Evolutionary conservation across 2,329 filamentous ascomycete genomes (phyloP), one percentile per base, ranked within the genome.

Genomic region (Cytospora chrysosperma): DNA sequence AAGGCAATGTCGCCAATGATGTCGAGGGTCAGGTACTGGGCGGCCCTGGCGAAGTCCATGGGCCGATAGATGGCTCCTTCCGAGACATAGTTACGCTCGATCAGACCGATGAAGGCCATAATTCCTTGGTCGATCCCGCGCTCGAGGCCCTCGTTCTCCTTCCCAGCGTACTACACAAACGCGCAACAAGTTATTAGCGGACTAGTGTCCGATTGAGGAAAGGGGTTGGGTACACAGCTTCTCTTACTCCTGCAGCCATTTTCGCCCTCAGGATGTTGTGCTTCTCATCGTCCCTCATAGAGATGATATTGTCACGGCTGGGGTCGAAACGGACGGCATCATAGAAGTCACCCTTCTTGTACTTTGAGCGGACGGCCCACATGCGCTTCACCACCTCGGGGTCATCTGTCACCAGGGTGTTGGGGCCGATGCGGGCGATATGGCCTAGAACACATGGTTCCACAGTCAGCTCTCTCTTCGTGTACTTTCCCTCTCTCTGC

Each of bases 21-120:
- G 66, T 86, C 83, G 3, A 85, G 73, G 0, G 82, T 84, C 53
- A 85, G 79, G 72, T 77, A 85, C 61, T 83, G 80, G 2, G 80
- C 76, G 59, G 82, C 81, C 34, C 74, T 73, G 6, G 79, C 80
- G 53, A 86, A 69, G 66, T 86, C 81, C 68, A 83, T 75, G 7
- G 77, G 71, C 59, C 80, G 79, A 30, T 67, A 70, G 0, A 69
- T 65, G 10, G 60, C 65, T 24, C 67, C 67, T 26, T 70, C 70
- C 4, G 73, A 74, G 13, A 76, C 59, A 66, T 81, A 81, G 37
- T 70, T 70, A 27, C 67, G 70, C 62, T 79, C 75, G 43, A 86
- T 77, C 9, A 85, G 75, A 21, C 73, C 68, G 34, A 71, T 56
- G 52, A 72, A 71, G 32, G 59, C 61, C 34, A 58, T n/a, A 47